These are phyloP conservation scores for Globisporangium rhizosaccharum DNA, from an alignment of 352 stramenopile genomes.

Conservation along the genomic window DNA sequence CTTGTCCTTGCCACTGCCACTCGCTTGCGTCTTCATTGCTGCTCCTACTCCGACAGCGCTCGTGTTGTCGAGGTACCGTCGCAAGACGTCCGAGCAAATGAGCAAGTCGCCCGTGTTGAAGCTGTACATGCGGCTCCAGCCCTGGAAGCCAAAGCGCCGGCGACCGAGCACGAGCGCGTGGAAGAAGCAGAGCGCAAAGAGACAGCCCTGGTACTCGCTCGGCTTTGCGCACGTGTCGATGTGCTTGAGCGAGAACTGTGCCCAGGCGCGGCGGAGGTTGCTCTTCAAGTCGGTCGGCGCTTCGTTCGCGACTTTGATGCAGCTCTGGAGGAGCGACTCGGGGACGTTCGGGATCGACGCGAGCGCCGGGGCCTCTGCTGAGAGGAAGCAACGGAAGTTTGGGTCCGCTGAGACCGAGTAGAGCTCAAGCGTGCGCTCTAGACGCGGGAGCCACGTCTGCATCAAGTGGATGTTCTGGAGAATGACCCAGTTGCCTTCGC, in stretches of 20 bases:
- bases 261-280: constrained; percentile 77
- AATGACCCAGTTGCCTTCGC: constrained; percentile 85
- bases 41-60: neutral
- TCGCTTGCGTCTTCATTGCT: neutral
- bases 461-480: constrained; percentile 92
- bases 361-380: constrained; percentile 83
- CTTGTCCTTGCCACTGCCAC: constrained; percentile 19
- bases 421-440: constrained; percentile 75
- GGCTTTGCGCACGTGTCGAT: constrained; percentile 62
- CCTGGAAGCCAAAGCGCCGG: constrained; percentile 87
- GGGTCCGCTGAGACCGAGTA: constrained; percentile 82
- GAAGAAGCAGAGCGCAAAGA: constrained; percentile 95
- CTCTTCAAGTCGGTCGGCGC: constrained; percentile 77
- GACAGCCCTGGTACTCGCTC: constrained; percentile 88
- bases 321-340: constrained; percentile 77
- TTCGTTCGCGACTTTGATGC: constrained; percentile 86
- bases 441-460: constrained; percentile 83
- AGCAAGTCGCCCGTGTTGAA: constrained; percentile 95
- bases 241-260: constrained; percentile 74
- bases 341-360: constrained; percentile 87
- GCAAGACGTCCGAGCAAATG: constrained; percentile 85
- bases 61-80: constrained; percentile 54
- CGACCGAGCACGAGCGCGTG: constrained; percentile 90
- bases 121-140: constrained; percentile 90
- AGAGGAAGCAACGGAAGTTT: constrained; percentile 94